Base-by-base conservation (phyloP, 2,329 filamentous ascomycete species). In the Thielaviopsis ethacetica region DNA sequence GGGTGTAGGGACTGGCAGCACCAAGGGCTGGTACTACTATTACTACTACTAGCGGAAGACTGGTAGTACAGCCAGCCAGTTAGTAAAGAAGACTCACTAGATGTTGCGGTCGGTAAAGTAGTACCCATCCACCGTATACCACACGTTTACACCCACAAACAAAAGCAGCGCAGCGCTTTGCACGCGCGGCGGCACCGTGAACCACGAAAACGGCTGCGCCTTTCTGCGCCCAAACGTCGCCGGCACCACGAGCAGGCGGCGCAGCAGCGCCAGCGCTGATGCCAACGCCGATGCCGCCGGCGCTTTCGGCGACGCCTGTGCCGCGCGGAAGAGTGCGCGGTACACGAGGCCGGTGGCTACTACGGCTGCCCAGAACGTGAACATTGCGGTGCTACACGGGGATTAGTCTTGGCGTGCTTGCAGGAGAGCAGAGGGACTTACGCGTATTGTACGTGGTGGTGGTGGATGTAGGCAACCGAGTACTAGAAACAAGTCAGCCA, bases 141-240 rank as follows among this genome's bases (percentile, higher is more conserved):
- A 62, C 2, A 74, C 53, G 26, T 76, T 76, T 3, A 76, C 58
- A 0, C 68, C 1, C 3, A 72, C 61, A 51, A 76, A 76, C 0
- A 63, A 62, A 0, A 68, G 2, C 2, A 76, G 65, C 1, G 72
- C 73, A 0, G 75, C 61, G 0, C 68, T 71, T 62, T 77, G 72
- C n/a, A 75, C 64, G 2, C 73, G 66, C 0, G 73, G 71, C 0
- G 74, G 74, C 0, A 76, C 68, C 0, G 73, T 75, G 57, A 70
- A 72, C 68, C 72, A 76, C 30, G 72, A 72, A 2, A 73, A 68
- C 22, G 73, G 72, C 49, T 75, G 71, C 0, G 74, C 69, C 56
- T 69, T 73, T 17, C 68, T 67, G 38, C 71, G 66, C 0, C 75
- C 75, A 53, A 76, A 75, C 0, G 73, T 71, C 0, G 75, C 73